Base-by-base conservation (phyloP, 345 rosid species). In the Pseudoturritis turrita region DNA sequence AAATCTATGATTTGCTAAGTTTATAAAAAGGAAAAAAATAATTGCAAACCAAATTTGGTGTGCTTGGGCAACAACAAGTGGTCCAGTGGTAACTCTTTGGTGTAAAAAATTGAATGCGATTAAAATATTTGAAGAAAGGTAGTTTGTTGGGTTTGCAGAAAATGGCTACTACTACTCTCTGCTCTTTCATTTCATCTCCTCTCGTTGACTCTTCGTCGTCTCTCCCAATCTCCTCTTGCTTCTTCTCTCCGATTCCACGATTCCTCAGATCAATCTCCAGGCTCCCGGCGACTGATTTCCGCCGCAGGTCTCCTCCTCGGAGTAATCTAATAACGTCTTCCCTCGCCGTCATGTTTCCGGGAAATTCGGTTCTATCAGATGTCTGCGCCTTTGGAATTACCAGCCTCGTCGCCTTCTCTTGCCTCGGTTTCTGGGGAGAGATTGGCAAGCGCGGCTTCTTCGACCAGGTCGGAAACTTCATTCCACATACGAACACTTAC, bases 391-490 rank as follows among this genome's bases (percentile, higher is more conserved):
- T 78, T n/a, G 82, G 76, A 8, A 22, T 88, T 55, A 8, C 81
- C 43, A 50, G 75, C 19, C 7, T 37, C 17, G 47, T 92, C 31
- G 89, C 94, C 13, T 74, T 84, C 59, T 78, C 83, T 0, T 17
- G 79, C 23, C 88, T 83, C n/a, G 83, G 81, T 14, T 35, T 84
- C 44, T 88, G 88, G 87, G 81, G 82, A 74, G 90, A 84, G 71
- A 88, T 88, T 45, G 89, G 89, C 14, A 86, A 85, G 52, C 90
- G 88, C 14, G 59, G 78, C 47, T 11, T 92, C 77, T 74, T 85
- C 53, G 90, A 89, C 69, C 89, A 79, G 94, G 94, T 89, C 10
- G 2, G 4, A 1, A 3, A 7, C 0, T 54, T 18, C 15, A 15
- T 18, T 15, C 53, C 28, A 3, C 1, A 60, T 9, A 14, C 43